Evolutionary conservation across 208 protist genomes (phyloP).

Genomic region (Crithidia acanthocephali): DNA sequence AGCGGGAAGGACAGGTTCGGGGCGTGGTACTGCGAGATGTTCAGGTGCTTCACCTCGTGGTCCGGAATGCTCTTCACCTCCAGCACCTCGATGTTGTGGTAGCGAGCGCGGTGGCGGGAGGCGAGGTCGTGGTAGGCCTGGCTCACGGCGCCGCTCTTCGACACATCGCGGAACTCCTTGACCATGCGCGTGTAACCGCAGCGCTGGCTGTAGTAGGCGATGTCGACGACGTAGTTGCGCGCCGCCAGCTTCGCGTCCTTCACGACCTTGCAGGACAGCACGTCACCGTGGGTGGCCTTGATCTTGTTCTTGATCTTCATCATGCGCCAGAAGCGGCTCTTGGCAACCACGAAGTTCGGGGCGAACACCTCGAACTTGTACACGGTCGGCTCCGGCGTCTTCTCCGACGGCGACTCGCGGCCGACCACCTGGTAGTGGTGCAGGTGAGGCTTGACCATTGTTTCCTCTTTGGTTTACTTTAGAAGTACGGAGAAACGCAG

Average conservation of each 20-base stretch:
- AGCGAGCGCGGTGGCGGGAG: slow-evolving; percentile 95
- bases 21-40: slow-evolving; percentile 57
- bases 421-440: slow-evolving; percentile 96
- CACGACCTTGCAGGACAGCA: slow-evolving; percentile 93
- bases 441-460: slow-evolving; percentile 84
- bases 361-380: slow-evolving; percentile 99
- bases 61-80: slow-evolving; percentile 89
- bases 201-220: too few species aligned
- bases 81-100: slow-evolving; percentile 97
- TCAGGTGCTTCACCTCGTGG: slow-evolving; percentile 78
- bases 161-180: slow-evolving; percentile 99
- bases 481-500: not conserved
- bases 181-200: slow-evolving; percentile 49
- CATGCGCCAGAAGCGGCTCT: slow-evolving; percentile 99
- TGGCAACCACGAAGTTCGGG: slow-evolving; percentile 97
- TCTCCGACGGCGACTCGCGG: slow-evolving; percentile 93
- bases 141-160: slow-evolving; percentile 95
- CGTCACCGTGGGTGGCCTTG: slow-evolving; percentile 98
- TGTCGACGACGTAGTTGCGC: too few species aligned
- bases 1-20: slow-evolving; percentile 79
- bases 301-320: slow-evolving; percentile 98
- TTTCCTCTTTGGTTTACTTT: slow-evolving; percentile 22
- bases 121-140: slow-evolving; percentile 98
- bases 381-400: slow-evolving; percentile 93
- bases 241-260: slow-evolving; percentile 92